These are phyloP conservation scores for Amanita rubescens DNA, from an alignment of 768 basidiomycete genomes.

Conservation along the genomic window DNA sequence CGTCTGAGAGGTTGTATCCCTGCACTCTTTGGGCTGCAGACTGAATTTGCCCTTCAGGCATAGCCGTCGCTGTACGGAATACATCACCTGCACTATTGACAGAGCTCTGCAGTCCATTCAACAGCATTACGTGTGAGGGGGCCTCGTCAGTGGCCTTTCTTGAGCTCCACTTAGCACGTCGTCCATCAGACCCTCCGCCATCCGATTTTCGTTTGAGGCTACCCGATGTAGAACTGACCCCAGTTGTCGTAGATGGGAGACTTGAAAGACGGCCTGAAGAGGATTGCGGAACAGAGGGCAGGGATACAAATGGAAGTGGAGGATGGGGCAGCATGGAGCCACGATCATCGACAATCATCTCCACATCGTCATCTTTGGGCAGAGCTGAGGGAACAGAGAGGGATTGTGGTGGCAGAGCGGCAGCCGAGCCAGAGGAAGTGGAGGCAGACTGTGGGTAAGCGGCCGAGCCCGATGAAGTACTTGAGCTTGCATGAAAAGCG, in stretches of 20 bases:
- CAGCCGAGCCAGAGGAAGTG: not conserved
- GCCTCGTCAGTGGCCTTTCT: not conserved
- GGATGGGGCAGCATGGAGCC: no score
- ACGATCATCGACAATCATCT: no score
- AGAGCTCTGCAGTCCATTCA: no score
- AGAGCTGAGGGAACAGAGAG: not conserved
- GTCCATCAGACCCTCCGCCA: not conserved
- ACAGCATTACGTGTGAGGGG: no score
- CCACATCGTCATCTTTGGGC: no score
- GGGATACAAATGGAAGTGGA: not conserved
- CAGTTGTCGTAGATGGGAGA: not conserved
- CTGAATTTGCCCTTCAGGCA: not conserved
- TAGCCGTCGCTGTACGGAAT: not conserved
- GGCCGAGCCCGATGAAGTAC: no score
- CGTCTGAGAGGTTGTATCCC: not conserved
- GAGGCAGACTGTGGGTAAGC: no score
- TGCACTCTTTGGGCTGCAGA: not conserved
- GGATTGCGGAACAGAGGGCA: not conserved
- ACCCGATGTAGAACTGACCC: not conserved
- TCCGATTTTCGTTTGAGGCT: not conserved
- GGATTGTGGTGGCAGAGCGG: not conserved
- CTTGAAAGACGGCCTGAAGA: not conserved
- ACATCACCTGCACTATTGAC: not conserved
- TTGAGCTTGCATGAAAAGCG: not conserved
- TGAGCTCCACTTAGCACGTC: not conserved